Base-by-base conservation (phyloP, 805 yeast species). In the Candida dajiaensis region DNA sequence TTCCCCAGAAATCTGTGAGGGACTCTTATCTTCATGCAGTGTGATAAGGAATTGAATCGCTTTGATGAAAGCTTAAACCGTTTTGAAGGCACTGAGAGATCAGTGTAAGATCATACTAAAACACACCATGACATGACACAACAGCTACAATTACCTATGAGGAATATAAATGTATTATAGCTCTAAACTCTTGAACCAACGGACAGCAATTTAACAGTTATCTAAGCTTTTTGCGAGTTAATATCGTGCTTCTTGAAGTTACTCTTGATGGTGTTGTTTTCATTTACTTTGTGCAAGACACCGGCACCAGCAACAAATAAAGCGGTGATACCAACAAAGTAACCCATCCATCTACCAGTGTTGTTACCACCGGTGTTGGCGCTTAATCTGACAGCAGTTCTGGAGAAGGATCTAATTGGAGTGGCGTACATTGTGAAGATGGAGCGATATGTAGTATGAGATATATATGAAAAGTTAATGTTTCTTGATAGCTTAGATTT, bases 301-400 rank as follows among this genome's bases (percentile, higher is more conserved):
- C 45, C 57, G 35, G 54, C 61, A 50, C 58, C 57, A 31, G 28
- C 59, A 43, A 28, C 49, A 35, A 57, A 16, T 21, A 57, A 37
- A 29, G 15, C 60, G 23, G 57, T 46, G 45, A 60, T 53, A 50
- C 58, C 64, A 45, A 35, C 50, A 26, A 56, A 60, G 51, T 58
- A 56, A 40, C 45, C 54, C 25, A 48, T 38, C 63, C 63, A 60
- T 51, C 51, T 53, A 43, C 43, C 53, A 21, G 50, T 22, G 33
- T 35, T 40, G 19, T 36, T 40, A n/a, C 50, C 52, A 43, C 56
- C 55, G 6, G 50, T 9, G 21, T 41, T 15, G 29, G 58, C 56
- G 45, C 42, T 53, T 49, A 57, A 44, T 56, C 61, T 57, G 45
- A 49, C 48, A 40, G 53, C 50, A 18, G 64, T 52, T 51, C 51